Evolutionary conservation across 75 land plant species (phyloP).

Genomic region (Pinus taeda): DNA sequence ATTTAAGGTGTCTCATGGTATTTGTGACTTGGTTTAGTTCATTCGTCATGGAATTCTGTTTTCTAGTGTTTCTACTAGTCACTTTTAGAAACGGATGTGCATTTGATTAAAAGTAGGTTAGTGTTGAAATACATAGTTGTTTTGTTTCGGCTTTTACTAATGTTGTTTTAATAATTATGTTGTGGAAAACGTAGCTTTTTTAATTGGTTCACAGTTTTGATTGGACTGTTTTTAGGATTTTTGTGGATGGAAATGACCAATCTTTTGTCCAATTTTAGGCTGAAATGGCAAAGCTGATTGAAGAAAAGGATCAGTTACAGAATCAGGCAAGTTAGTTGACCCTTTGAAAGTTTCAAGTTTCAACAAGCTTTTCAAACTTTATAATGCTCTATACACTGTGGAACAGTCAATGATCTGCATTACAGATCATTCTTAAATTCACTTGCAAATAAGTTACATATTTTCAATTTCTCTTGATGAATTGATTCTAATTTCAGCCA

Average conservation of each 20-base stretch:
- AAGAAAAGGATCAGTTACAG: constrained; percentile 28
- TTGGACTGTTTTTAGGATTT: neutral
- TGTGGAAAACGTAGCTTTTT: neutral
- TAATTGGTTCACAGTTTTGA: neutral
- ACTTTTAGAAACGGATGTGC: no score
- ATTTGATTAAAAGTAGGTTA: neutral
- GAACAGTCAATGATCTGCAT: neutral
- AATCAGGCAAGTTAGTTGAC: constrained; percentile 22
- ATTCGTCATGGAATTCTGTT: neutral
- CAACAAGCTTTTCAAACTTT: neutral
- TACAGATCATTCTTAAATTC: neutral
- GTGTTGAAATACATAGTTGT: neutral
- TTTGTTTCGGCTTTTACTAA: no score
- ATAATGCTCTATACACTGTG: neutral
- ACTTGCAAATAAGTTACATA: neutral
- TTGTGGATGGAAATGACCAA: constrained; percentile 2
- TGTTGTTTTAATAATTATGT: no score
- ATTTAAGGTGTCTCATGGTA: neutral
- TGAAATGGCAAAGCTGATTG: constrained; percentile 38
- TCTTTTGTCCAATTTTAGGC: constrained; percentile 20
- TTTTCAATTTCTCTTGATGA: no score
- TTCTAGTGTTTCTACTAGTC: neutral
- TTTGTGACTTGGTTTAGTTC: neutral
- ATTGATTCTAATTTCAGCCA: no score
- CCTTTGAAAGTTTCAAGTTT: neutral